Conservation (phyloP, 106 monocot genomes). For the Posidonia australis region DNA sequence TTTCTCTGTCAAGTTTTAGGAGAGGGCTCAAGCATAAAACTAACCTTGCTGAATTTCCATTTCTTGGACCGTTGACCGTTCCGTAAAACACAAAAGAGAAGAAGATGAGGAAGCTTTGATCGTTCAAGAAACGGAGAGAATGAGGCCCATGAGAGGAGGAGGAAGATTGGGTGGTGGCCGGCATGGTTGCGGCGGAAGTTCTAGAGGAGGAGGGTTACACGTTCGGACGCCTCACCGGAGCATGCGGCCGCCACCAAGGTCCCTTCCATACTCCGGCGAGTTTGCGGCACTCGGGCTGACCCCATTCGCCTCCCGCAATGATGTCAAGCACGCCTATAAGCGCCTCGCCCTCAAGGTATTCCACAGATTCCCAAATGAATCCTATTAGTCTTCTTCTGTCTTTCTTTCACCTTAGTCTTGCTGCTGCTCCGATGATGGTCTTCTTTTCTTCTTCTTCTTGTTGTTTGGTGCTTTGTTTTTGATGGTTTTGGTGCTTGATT, state of each 20-base stretch:
- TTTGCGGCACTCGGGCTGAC: conserved; percentile 23
- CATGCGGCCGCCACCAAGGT: conserved; percentile 1
- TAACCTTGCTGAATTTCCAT: too few species aligned
- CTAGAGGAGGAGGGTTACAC: neutral
- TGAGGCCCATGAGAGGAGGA: too few species aligned
- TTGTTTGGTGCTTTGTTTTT: neutral
- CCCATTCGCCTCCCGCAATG: conserved; percentile 16
- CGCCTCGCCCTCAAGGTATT: conserved; percentile 28
- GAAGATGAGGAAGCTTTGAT: too few species aligned
- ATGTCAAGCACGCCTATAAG: conserved; percentile 32
- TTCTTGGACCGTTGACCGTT: too few species aligned
- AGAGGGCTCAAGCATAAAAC: too few species aligned
- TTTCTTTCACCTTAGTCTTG: neutral
- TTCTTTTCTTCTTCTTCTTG: neutral
- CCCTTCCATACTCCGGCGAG: conserved; percentile 16
- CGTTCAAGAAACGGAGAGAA: too few species aligned
- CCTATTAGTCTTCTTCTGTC: too few species aligned
- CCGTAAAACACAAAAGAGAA: too few species aligned
- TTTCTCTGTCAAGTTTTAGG: too few species aligned
- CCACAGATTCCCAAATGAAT: too few species aligned
- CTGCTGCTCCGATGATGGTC: neutral
- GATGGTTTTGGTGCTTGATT: neutral
- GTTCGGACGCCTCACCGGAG: neutral
- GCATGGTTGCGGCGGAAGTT: neutral
- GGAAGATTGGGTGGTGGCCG: too few species aligned